Conservation (phyloP, 345 rosid genomes). For the Hirschfeldia incana region DNA sequence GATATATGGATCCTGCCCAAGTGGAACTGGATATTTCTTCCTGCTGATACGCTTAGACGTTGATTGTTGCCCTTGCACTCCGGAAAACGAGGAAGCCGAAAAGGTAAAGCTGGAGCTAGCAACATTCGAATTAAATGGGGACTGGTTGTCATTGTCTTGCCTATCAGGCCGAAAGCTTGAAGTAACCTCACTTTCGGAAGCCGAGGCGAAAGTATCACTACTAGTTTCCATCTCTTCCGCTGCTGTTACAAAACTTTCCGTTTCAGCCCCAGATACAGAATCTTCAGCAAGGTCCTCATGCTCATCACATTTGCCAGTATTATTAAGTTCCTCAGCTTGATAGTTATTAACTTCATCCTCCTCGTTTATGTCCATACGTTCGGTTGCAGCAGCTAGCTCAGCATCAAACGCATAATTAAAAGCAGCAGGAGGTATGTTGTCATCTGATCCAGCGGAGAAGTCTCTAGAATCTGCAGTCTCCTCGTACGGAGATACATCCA, state of each 20-base stretch:
- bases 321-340: constrained; percentile 38
- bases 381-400: constrained; percentile 60
- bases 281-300: constrained; percentile 51
- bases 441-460: constrained; percentile 60
- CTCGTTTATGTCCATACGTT: constrained; percentile 63
- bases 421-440: constrained; percentile 40
- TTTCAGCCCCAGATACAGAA: constrained; percentile 66
- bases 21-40: constrained; percentile 53
- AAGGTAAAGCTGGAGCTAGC: constrained; percentile 69
- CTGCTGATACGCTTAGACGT: constrained; percentile 46
- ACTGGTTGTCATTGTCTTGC: constrained; percentile 49
- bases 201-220: constrained; percentile 47
- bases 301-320: constrained; percentile 39
- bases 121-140: constrained; percentile 43
- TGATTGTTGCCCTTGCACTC: constrained; percentile 48
- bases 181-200: constrained; percentile 67
- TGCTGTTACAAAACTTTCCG: constrained; percentile 90
- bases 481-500: constrained; percentile 83
- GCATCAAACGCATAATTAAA: constrained; percentile 52
- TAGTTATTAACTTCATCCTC: constrained; percentile 41
- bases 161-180: constrained; percentile 50
- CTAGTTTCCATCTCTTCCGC: constrained; percentile 70
- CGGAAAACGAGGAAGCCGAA: constrained; percentile 57
- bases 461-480: constrained; percentile 51
- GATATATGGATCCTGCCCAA: constrained; percentile 44